Conservation (phyloP, 495 filamentous ascomycete genomes). For the Daldinia childiae region DNA sequence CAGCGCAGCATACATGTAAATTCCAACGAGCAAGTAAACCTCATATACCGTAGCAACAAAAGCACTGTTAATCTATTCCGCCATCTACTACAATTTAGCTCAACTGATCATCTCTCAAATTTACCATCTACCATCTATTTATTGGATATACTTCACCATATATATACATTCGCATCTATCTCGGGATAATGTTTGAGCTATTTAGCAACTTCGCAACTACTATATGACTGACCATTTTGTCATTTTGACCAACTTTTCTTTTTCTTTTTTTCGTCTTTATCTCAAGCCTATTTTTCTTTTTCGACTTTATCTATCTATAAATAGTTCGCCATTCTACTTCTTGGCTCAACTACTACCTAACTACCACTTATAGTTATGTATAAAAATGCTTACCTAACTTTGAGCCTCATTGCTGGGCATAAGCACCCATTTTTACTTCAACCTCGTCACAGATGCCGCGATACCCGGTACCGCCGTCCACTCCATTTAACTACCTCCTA, state of each 20-base stretch:
- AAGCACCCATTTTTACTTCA: background rate
- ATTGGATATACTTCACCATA: background rate
- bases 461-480: background rate
- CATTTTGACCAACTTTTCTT: background rate
- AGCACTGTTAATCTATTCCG: background rate
- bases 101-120: background rate
- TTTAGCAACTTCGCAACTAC: background rate
- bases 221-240: conserved; percentile 2
- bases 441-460: background rate
- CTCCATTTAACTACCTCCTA: background rate
- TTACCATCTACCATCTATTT: background rate
- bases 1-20: no score
- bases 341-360: no score
- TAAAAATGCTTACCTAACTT: no score
- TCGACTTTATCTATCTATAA: no score
- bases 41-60: background rate
- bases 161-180: background rate
- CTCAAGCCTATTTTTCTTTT: background rate
- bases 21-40: background rate
- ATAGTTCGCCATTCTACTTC: no score
- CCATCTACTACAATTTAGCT: background rate
- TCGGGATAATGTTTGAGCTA: background rate
- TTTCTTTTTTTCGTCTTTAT: background rate
- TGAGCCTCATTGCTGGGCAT: no score
- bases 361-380: no score